Percentiles rank a stretch among this genome's conserved stretches.
Evolutionary conservation across 2,329 filamentous ascomycete genomes (phyloP).

Genomic region (Dothideomycetes sp.): DNA sequence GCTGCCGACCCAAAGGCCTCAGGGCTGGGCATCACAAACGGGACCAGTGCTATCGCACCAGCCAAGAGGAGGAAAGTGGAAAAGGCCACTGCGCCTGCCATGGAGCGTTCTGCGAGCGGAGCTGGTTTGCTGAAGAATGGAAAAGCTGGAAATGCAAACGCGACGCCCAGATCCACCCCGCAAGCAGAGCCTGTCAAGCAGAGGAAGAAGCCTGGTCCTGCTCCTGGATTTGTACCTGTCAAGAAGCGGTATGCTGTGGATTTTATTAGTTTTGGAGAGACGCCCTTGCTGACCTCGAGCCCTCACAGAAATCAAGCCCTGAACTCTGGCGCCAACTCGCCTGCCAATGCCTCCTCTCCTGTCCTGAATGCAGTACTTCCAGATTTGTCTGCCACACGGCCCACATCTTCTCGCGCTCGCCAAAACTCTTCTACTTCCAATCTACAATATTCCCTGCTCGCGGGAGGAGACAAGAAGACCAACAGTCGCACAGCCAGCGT

Average conservation of each 20-base stretch:
- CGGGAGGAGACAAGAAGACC: conserved; percentile 33
- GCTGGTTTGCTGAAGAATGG: conserved; percentile 37
- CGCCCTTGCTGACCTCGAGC: too few species aligned
- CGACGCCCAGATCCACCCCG: conserved; percentile 60
- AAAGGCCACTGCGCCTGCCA: conserved; percentile 39
- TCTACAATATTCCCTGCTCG: conserved; percentile 18
- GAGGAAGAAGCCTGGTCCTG: conserved; percentile 51
- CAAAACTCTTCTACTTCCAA: conserved; percentile 57
- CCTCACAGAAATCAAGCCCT: too few species aligned
- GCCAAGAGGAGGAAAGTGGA: conserved; percentile 76
- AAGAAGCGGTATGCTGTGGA: conserved; percentile 62
- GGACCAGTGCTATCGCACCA: conserved; percentile 38
- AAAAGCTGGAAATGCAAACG: conserved; percentile 32
- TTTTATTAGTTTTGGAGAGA: too few species aligned
- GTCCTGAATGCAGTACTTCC: conserved; percentile 46
- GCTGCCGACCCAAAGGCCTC: conserved; percentile 36
- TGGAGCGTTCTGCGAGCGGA: conserved; percentile 65
- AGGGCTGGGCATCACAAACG: conserved; percentile 49
- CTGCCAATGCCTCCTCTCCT: conserved; percentile 65
- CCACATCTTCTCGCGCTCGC: conserved; percentile 59
- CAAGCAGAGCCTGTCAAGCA: conserved; percentile 56
- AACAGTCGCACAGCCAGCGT: conserved; percentile 23
- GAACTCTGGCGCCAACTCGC: conserved; percentile 45
- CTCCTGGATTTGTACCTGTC: conserved; percentile 47
- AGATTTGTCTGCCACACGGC: conserved; percentile 48